These are phyloP conservation scores for Wickerhamomyces mucosus DNA, from an alignment of 805 yeast genomes.

Conservation along the genomic window DNA sequence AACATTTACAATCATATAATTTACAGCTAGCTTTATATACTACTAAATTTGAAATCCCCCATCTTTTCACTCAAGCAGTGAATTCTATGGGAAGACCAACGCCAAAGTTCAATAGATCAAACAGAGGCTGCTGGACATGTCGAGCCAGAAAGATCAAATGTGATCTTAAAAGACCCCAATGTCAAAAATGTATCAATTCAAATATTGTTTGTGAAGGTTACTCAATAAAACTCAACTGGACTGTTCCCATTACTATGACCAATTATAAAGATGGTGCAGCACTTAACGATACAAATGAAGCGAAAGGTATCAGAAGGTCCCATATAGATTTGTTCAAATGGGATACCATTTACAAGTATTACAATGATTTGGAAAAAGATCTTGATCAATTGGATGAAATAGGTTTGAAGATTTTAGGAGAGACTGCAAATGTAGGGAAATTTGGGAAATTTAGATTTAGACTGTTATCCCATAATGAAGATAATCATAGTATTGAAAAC, in stretches of 20 bases:
- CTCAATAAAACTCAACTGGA: slow-evolving; percentile 72
- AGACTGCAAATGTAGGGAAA: too few relatives aligned
- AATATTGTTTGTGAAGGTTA: slow-evolving; percentile 73
- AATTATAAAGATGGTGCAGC: slow-evolving; percentile 23
- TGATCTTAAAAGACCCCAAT: slow-evolving; percentile 60
- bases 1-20: too few relatives aligned
- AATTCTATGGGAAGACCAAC: slow-evolving; percentile 2
- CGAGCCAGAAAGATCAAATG: slow-evolving; percentile 76
- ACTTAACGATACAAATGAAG: slow-evolving; percentile 3
- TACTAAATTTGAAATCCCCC: neutral
- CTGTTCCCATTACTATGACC: slow-evolving; percentile 37
- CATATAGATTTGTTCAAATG: slow-evolving; percentile 42
- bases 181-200: slow-evolving; percentile 57
- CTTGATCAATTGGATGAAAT: slow-evolving; percentile 31
- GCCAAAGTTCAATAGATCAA: slow-evolving; percentile 9
- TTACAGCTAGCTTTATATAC: neutral
- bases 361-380: slow-evolving; percentile 72
- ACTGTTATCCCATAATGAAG: too few relatives aligned
- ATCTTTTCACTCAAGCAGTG: neutral
- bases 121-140: slow-evolving; percentile 80
- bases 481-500: neutral
- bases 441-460: too few relatives aligned
- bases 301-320: slow-evolving; percentile 43
- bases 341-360: slow-evolving; percentile 27
- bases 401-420: neutral